A percentile compares a stretch with the other conserved stretches of the same genome.
Evolutionary conservation across 768 basidiomycete genomes (phyloP).

Genomic region (Phanerochaete sordida): DNA sequence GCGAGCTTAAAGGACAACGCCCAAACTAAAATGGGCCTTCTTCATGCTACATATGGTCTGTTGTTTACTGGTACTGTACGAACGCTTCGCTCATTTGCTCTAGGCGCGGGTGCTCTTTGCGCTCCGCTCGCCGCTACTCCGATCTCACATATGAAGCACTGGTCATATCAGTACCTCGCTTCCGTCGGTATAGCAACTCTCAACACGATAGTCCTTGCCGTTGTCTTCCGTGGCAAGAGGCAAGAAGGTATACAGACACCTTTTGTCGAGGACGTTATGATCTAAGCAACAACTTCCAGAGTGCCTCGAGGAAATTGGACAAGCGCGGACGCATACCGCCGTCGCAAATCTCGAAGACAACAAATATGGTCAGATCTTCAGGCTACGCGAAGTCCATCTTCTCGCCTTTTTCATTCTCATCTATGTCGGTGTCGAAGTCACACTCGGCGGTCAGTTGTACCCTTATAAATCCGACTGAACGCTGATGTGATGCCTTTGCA

Average conservation of each 20-base stretch:
- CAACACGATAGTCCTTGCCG: constrained; percentile 49
- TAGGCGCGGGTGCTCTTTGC: constrained; percentile 62
- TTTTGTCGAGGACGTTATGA: neutral
- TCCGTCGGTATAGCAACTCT: constrained; percentile 64
- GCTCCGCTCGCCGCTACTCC: constrained; percentile 81
- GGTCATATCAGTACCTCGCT: constrained; percentile 77
- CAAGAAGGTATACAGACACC: constrained; percentile 54
- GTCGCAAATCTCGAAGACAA: constrained; percentile 29
- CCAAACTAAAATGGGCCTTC: constrained; percentile 63
- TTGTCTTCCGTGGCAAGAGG: constrained; percentile 63
- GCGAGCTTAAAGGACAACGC: constrained; percentile 54
- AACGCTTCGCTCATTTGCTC: neutral
- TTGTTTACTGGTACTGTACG: neutral
- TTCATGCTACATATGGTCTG: constrained; percentile 63
- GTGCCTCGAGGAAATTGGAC: constrained; percentile 51
- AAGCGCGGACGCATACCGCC: constrained; percentile 33
- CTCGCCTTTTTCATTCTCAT: constrained; percentile 41
- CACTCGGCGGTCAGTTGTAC: constrained; percentile 30
- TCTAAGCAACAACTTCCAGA: constrained; percentile 33
- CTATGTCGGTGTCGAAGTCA: constrained; percentile 39
- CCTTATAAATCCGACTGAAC: too few relatives aligned
- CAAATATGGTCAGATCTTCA: constrained; percentile 45
- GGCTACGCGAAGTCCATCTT: constrained; percentile 34
- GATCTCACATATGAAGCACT: constrained; percentile 59
- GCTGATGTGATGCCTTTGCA: neutral